These are phyloP conservation scores for Lecanicillium sp. DNA, from an alignment of 2,329 filamentous ascomycete species.

Conservation along the genomic window DNA sequence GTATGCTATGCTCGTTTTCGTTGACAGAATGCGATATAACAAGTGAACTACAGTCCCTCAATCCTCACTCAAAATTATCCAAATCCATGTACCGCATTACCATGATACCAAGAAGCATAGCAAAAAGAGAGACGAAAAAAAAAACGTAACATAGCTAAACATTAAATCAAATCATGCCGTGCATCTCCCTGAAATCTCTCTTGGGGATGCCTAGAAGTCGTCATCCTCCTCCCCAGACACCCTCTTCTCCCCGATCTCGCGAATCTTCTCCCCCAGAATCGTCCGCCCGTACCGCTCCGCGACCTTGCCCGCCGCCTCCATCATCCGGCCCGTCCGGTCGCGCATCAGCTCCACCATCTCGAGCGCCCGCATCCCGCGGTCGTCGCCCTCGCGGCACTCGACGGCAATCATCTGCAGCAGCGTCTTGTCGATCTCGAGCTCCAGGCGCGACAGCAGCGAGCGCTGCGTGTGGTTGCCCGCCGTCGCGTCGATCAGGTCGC, in stretches of 20 bases:
- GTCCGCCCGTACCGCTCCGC: constrained; percentile 76
- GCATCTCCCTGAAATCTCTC: not conserved
- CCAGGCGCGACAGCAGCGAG: constrained; percentile 59
- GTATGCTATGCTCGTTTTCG: no score
- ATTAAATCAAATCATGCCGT: not conserved
- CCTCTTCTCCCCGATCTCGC: constrained; percentile 70
- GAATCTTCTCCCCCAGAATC: constrained; percentile 84
- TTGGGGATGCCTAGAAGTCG: constrained; percentile 7
- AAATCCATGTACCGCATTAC: constrained; percentile 1
- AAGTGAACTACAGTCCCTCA: no score
- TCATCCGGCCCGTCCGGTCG: constrained; percentile 79
- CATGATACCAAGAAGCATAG: no score
- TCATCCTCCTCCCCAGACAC: constrained; percentile 56
- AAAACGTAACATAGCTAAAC: not conserved
- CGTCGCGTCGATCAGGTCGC: constrained; percentile 66
- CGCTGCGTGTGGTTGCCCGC: constrained; percentile 55
- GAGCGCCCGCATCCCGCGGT: constrained; percentile 87
- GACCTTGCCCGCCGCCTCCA: constrained; percentile 85
- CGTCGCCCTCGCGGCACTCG: constrained; percentile 89
- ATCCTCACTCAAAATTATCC: no score
- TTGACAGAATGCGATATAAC: no score
- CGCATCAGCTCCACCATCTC: constrained; percentile 84
- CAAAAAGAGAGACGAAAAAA: not conserved
- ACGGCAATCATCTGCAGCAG: constrained; percentile 81
- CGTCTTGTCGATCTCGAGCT: constrained; percentile 84